These are phyloP conservation scores for Kluyveromyces sp. DNA, from an alignment of 1,139 yeast species.

Conservation along the genomic window DNA sequence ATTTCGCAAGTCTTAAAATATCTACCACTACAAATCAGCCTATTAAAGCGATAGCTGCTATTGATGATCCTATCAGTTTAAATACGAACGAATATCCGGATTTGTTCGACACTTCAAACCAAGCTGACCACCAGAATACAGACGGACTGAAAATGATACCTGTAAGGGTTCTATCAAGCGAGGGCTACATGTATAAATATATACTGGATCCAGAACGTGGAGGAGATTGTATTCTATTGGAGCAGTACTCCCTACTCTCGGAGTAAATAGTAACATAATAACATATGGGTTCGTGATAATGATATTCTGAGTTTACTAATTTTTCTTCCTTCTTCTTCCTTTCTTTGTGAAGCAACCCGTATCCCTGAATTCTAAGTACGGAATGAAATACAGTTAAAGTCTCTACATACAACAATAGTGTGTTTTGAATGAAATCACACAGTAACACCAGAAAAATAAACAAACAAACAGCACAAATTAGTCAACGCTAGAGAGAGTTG, in stretches of 20 bases:
- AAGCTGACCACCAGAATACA: conserved; percentile 1
- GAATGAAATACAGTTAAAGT: too few relatives aligned
- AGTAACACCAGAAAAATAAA: too few relatives aligned
- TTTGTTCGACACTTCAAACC: conserved; percentile 10
- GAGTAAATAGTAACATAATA: conserved; percentile 6
- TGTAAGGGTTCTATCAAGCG: conserved; percentile 64
- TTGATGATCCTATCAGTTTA: conserved; percentile 16
- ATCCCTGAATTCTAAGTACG: too few relatives aligned
- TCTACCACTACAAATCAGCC: conserved; percentile 40
- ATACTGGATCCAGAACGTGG: conserved; percentile 85
- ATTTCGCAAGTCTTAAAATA: conserved; percentile 85
- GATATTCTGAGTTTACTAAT: neutral
- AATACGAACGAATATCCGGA: conserved; percentile 19
- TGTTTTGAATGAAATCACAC: too few relatives aligned
- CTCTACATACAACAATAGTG: too few relatives aligned
- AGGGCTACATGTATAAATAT: conserved; percentile 79
- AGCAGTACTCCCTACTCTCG: conserved; percentile 47
- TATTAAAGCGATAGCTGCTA: conserved; percentile 15
- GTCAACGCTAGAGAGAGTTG: too few relatives aligned
- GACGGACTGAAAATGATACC: conserved; percentile 28
- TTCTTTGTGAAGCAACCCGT: too few relatives aligned
- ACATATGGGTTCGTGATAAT: neutral
- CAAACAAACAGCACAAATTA: too few relatives aligned
- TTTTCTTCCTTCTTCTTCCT: too few relatives aligned
- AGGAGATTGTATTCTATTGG: conserved; percentile 80